Percentiles rank a stretch among this genome's conserved stretches.
These are phyloP conservation scores for Colletotrichum sp. DNA, from an alignment of 2,329 filamentous ascomycete species.

Conservation along the genomic window DNA sequence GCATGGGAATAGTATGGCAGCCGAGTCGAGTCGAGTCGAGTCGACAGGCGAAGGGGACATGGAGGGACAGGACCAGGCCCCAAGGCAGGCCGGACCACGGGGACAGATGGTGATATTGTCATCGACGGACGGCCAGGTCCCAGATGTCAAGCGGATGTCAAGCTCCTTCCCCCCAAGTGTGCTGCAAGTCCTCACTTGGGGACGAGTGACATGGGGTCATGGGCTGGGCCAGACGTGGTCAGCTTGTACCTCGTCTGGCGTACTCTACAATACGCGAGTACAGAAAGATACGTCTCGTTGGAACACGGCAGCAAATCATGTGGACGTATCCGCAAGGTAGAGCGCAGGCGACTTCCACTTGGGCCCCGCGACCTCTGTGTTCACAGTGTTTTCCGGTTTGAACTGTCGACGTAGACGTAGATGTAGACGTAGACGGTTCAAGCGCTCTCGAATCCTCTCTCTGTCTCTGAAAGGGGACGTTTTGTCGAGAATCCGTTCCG, in stretches of 20 bases:
- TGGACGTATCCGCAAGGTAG: neutral
- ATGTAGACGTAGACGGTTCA: neutral
- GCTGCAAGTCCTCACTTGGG: neutral
- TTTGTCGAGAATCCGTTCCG: slow-evolving; percentile 1
- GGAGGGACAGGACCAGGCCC: neutral
- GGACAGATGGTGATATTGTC: slow-evolving; percentile 12
- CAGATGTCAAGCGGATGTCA: neutral
- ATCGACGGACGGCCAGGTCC: neutral
- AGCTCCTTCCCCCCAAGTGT: neutral
- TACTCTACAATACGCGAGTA: neutral
- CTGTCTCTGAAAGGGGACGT: neutral
- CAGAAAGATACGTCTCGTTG: neutral
- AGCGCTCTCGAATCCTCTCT: neutral
- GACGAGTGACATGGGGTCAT: neutral
- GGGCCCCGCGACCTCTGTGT: slow-evolving; percentile 3
- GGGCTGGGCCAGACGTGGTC: neutral
- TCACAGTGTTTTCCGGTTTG: neutral
- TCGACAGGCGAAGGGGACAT: neutral
- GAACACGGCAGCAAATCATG: slow-evolving; percentile 14
- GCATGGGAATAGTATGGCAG: neutral
- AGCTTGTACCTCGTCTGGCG: slow-evolving; percentile 2
- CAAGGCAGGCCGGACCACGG: neutral
- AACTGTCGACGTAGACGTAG: neutral
- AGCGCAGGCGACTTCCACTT: slow-evolving; percentile 5
- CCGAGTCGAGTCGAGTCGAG: neutral